A percentile compares a stretch with the other conserved stretches of the same genome.
Evolutionary conservation across 148 eudicot species (phyloP).

Genomic region (Pharnaceum exiguum): DNA sequence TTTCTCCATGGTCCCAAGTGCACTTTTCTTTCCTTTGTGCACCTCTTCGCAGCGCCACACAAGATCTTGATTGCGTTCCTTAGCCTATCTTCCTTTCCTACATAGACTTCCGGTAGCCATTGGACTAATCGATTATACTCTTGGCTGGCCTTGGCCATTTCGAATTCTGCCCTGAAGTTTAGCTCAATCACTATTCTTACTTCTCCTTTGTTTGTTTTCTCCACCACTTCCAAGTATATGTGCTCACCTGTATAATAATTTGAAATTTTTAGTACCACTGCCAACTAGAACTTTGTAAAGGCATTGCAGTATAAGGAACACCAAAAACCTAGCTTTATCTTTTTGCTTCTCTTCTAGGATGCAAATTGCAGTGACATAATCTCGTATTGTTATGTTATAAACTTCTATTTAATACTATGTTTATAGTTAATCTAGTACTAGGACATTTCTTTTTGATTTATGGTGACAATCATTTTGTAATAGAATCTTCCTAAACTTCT

Average conservation of each 20-base stretch:
- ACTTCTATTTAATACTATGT: no score
- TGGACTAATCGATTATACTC: slow-evolving; percentile 22
- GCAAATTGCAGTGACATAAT: no score
- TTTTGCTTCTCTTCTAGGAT: no score
- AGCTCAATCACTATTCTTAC: slow-evolving; percentile 14
- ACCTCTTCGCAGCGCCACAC: slow-evolving; percentile 34
- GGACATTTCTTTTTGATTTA: no score
- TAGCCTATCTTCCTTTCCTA: slow-evolving; percentile 30
- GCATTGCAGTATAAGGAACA: no score
- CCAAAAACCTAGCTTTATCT: no score
- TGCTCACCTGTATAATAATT: slow-evolving; percentile 8
- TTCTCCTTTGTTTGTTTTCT: background rate
- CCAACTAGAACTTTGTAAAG: no score
- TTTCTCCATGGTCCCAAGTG: slow-evolving; percentile 49
- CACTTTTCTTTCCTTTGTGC: slow-evolving; percentile 35
- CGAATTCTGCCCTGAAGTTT: slow-evolving; percentile 34
- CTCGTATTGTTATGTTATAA: no score
- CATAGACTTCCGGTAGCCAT: slow-evolving; percentile 28
- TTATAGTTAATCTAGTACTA: no score
- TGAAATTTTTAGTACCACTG: no score
- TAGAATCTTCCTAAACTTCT: no score
- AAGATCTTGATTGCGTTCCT: slow-evolving; percentile 21
- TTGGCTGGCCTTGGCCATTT: slow-evolving; percentile 30
- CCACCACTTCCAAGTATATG: slow-evolving; percentile 2
- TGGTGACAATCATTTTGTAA: no score